Base-by-base conservation (phyloP, 306 rosid genomes). In the Phaseolus lunatus region DNA sequence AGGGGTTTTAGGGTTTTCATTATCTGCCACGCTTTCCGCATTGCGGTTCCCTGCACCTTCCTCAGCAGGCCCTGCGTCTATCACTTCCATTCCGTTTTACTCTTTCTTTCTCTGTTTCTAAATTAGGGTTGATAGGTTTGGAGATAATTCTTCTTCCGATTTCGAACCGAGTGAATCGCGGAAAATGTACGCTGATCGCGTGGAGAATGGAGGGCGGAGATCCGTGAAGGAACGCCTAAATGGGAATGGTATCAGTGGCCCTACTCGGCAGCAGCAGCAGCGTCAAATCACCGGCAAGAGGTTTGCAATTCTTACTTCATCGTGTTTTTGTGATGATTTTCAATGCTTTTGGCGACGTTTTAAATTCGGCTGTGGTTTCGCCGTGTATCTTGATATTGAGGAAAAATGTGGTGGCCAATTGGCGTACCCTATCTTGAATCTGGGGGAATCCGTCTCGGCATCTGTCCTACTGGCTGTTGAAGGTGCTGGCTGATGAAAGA, bases 181-280 rank as follows among this genome's bases (percentile, higher is more conserved):
- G 59, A 75, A 81, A 76, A 95, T 92, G 99, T 96, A 96, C 81
- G 86, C 99, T 77, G 99, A 96, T 91, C 92, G 94, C 57, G 93
- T 85, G 82, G 98, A 91, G 72, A 81, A 82, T 63, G 98, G 88
- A 13, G 70, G 71, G 15, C 88, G 87, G 80, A 91, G 93, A 85
- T 91, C 99, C 22, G 86, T 90, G 35, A 92, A 87, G 89, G 99
- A 96, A 27, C 97, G 99, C 2, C 98, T 96, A 41, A 87, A 89
- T 79, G 96, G 96, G 5, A 88, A 74, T 79, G 75, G 79, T 54
- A 53, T 69, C 39, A 79, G 73, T 43, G 84, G 73, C 47, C 74
- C 92, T 70, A 48, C 77, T 70, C 85, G 92, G 59, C 91, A 85
- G 5, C 85, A 77, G 2, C 85, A 77, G 14, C 85, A 77, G 10